phyloP scores from a whole-genome alignment of 768 basidiomycete genomes.

The Naganishia randhawae region DNA sequence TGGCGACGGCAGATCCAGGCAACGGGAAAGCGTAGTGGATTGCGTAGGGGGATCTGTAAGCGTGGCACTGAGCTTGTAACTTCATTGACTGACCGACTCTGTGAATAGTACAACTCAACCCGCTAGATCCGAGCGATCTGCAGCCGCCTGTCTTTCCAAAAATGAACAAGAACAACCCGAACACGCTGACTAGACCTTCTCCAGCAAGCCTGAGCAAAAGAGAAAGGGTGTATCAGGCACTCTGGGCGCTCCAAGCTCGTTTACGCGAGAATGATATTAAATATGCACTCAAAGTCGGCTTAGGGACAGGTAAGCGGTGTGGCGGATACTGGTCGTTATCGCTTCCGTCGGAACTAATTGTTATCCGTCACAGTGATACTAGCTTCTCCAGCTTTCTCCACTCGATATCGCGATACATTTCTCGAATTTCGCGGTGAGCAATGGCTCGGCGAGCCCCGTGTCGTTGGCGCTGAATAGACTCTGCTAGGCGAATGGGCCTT shows the following conservation, averaged over 20 bases:
- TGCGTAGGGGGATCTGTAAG: conserved; percentile 4
- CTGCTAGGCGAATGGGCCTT: conserved; percentile 73
- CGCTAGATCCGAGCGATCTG: conserved; percentile 51
- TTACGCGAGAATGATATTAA: conserved; percentile 72
- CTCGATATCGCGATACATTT: conserved; percentile 70
- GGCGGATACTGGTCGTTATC: background rate
- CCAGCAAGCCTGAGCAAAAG: conserved; percentile 60
- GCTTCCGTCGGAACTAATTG: background rate
- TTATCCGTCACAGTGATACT: conserved; percentile 60
- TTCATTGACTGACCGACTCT: background rate
- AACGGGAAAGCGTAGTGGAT: background rate
- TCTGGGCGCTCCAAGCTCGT: conserved; percentile 69
- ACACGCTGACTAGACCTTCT: conserved; percentile 76
- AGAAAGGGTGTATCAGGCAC: conserved; percentile 63
- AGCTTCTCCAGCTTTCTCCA: conserved; percentile 83
- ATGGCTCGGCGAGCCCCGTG: background rate
- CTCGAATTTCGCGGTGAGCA: conserved; percentile 66
- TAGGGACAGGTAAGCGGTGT: conserved; percentile 43
- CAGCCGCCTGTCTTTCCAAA: conserved; percentile 72
- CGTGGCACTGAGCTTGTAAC: background rate
- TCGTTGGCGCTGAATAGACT: background rate
- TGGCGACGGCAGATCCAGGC: conserved; percentile 10
- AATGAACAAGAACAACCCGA: conserved; percentile 73
- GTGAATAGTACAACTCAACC: conserved; percentile 47
- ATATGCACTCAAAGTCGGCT: conserved; percentile 76